Base-by-base conservation (phyloP, 768 basidiomycete species). In the Asterophora lycoperdoides region DNA sequence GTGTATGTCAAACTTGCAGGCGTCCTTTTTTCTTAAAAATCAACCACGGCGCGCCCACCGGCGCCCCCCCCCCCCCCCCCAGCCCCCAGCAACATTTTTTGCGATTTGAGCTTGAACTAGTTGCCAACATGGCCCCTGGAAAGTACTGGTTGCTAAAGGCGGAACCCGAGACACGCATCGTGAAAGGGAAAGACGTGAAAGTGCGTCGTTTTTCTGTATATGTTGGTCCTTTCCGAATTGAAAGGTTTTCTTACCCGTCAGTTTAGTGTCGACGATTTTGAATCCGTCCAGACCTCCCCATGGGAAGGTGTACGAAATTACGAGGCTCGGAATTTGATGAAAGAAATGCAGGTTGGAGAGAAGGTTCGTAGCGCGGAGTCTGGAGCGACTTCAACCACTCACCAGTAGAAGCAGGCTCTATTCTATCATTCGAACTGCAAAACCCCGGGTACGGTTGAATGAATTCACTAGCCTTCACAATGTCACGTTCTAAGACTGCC, bases 341-440 rank as follows among this genome's bases (percentile, higher is more conserved):
- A 83, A 62, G 79, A 82, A 60, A 92, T 91, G 89, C 72, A 70
- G 51, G 59, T 76, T 14, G 86, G 84, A 35, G 88, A 92, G 61
- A 80, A 86, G 72, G 89, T 86, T 28, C 35, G 41, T 13, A 47
- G 29, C 41, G 34, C 13, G 33, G 7, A 18, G 9, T 36, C 39
- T 40, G 46, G 39, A 34, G 35, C 42, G 36, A 15, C 14, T 10
- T 18, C n/a, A n/a, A 20, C 19, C 17, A 20, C 36, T 44, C 33
- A 43, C 11, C 23, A 23, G 23, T 23, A 23, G 17, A 19, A 11
- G 23, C 46, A 90, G 89, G 83, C 88, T 38, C 65, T 91, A 38
- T 91, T 93, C 65, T 93, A 93, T 62, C 89, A 91, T 58, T 91
- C 89, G 6, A 93, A 88, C 60, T 89, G 86, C 67, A 92, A 88